A percentile compares a stretch with the other conserved stretches of the same genome.
phyloP scores from a whole-genome alignment of 192 early-diverging fungal genomes.

The Geosiphon pyriformis region DNA sequence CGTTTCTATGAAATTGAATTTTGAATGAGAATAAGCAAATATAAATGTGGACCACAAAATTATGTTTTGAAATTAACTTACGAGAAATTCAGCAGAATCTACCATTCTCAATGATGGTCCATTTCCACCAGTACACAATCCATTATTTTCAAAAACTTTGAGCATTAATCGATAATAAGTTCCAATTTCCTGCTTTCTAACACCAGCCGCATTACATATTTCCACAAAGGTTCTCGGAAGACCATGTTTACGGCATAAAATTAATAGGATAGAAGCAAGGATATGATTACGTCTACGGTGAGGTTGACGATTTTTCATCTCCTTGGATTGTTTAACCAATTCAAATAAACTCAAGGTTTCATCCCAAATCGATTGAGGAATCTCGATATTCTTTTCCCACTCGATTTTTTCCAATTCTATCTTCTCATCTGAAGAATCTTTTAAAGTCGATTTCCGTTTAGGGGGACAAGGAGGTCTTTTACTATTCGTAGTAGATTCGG shows the following conservation, averaged over 20 bases:
- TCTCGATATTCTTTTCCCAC: conserved; percentile 26
- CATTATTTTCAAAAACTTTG: conserved; percentile 45
- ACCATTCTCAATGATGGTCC: conserved; percentile 28
- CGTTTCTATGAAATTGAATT: conserved; percentile 35
- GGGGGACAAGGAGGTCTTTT: conserved; percentile 5
- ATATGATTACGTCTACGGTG: conserved; percentile 57
- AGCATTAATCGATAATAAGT: conserved; percentile 60
- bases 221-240: conserved; percentile 59
- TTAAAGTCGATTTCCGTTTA: conserved; percentile 18
- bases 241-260: conserved; percentile 51
- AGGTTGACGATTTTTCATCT: conserved; percentile 62
- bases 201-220: conserved; percentile 54
- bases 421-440: conserved; percentile 17
- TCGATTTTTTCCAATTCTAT: conserved; percentile 20
- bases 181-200: conserved; percentile 56
- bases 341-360: conserved; percentile 49
- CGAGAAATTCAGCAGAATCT: conserved; percentile 40
- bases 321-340: conserved; percentile 50
- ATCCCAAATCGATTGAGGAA: conserved; percentile 26
- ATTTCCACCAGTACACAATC: conserved; percentile 10
- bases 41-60: not conserved
- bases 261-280: conserved; percentile 55
- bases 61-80: conserved; percentile 23
- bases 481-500: not conserved
- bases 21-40: not conserved